Evolutionary conservation across 2,329 filamentous ascomycete species (phyloP), one percentile per base, ranked within the genome.

Genomic region (Sporothrix curviconia): DNA sequence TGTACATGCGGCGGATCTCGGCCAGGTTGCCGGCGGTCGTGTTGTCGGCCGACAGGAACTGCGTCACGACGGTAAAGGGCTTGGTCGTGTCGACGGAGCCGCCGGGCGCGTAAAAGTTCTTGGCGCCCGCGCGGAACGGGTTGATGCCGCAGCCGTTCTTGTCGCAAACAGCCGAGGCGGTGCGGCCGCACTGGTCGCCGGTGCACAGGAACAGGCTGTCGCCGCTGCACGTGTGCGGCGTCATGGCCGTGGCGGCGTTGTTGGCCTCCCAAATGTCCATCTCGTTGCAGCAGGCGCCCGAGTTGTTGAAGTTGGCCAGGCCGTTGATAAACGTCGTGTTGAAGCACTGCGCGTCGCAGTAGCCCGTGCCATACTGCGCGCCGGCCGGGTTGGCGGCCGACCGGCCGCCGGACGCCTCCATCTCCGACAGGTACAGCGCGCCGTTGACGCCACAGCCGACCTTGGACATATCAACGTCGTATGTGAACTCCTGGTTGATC

Each of bases 141-240:
- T 85, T 85, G 75, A 81, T 85, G 66, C 85, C 83, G 65, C 84
- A 87, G 19, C 84, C 84, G 62, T 82, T 79, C 59, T 79, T 78
- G 67, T 86, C 84, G 71, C 84, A 86, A 49, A 78, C 70, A n/a
- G n/a, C n/a, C n/a, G n/a, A n/a, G 58, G 82, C 82, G 12, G 67
- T 71, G 24, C 57, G 61, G 17, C 60, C 72, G 52, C 76, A 81
- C 14, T 61, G 61, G 55, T 66, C 14, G 30, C 70, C 69, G 0
- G 65, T 66, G 73, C 80, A 83, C 14, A 60, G 59, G 55, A 65
- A 60, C 62, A 69, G 74, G 55, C 74, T 76, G 14, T 69, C 64
- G 28, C 69, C 69, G 55, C 71, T 71, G 74, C 82, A 85, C 17
- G 78, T 74, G 68, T 85, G 82, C 8, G 82, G 80, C 7, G 82